These are phyloP conservation scores for Trichosporon sp. DNA, from an alignment of 1,284 basidiomycete genomes.

Conservation along the genomic window DNA sequence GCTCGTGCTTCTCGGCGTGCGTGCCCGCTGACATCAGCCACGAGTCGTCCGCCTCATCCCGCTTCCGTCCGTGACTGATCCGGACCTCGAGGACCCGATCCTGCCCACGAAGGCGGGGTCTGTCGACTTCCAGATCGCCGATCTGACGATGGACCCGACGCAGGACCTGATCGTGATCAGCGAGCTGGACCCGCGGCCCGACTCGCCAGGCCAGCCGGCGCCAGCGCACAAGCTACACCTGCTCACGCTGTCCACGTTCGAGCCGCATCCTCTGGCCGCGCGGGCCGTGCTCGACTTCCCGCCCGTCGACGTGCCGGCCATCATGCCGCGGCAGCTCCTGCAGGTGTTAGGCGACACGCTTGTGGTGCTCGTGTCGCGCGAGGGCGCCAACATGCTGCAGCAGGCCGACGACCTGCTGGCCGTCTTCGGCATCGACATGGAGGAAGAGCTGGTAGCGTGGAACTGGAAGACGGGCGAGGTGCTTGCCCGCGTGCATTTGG, in stretches of 20 bases:
- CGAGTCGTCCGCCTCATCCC: constrained; percentile 36
- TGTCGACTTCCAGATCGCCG: constrained; percentile 38
- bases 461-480: constrained; percentile 47
- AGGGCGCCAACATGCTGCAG: constrained; percentile 19
- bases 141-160: constrained; percentile 47
- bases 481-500: constrained; percentile 26
- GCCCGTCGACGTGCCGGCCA: constrained; percentile 15
- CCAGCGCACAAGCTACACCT: constrained; percentile 43
- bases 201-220: not conserved
- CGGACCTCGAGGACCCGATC: constrained; percentile 28
- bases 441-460: constrained; percentile 45
- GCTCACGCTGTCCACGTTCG: constrained; percentile 36
- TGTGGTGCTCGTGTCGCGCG: constrained; percentile 35
- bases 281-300: constrained; percentile 37
- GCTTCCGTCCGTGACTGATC: constrained; percentile 37
- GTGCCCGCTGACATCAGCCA: constrained; percentile 22
- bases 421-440: constrained; percentile 22
- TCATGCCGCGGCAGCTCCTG: constrained; percentile 39
- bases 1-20: too few relatives aligned
- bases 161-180: constrained; percentile 46
- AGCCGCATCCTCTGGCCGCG: constrained; percentile 41
- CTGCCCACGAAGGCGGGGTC: constrained; percentile 22
- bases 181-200: constrained; percentile 22
- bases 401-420: constrained; percentile 18
- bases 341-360: constrained; percentile 46